Evolutionary conservation across 1,139 yeast species (phyloP), one percentile per base, ranked within the genome.

Genomic region (Hyphopichia pseudoburtonii): DNA sequence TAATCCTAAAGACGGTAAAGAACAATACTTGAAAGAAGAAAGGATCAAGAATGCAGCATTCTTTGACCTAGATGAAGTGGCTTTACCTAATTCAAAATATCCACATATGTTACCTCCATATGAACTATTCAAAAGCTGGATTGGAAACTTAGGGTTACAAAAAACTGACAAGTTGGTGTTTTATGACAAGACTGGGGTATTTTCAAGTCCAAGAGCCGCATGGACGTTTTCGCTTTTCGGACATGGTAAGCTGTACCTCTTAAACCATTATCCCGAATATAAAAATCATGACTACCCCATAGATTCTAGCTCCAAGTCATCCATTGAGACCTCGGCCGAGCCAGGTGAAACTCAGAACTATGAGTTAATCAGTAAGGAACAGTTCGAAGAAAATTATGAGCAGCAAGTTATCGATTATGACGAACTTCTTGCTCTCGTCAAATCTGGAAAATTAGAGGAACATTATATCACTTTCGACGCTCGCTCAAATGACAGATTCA

Each of bases 61-160:
- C 62, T 86, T 89, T 51, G 96, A 90, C 51, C 76, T 92, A 40
- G 97, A 89, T 51, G 76, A 64, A 23, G 66, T 86, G 33, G 78
- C 80, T 41, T 82, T 82, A 42, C 60, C 61, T 1, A 45, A 59
- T 1, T 79, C 88, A 6, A 66, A 73, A 14, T 90, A 75, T 52
- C 97, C 97, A 1, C 97, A 92, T 56, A 92, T 89, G 96, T 70
- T 90, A 22, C 97, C 97, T 2, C 62, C 72, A 4, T 58, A 66
- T 30, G 62, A 60, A 2, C 70, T 69, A 4, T 90, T 88, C 60
- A 75, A 76, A 38, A 36, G 52, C 4, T 71, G 75, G 1, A 71
- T 86, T 57, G 59, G 76, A 22, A 53, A 71, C 15, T 60, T 78
- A 44, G 80, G 80, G 2, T 54, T 78, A 29, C 50, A 50, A 21